These are phyloP conservation scores for Dactylellina leptospora DNA, from an alignment of 2,329 filamentous ascomycete genomes.

Conservation along the genomic window DNA sequence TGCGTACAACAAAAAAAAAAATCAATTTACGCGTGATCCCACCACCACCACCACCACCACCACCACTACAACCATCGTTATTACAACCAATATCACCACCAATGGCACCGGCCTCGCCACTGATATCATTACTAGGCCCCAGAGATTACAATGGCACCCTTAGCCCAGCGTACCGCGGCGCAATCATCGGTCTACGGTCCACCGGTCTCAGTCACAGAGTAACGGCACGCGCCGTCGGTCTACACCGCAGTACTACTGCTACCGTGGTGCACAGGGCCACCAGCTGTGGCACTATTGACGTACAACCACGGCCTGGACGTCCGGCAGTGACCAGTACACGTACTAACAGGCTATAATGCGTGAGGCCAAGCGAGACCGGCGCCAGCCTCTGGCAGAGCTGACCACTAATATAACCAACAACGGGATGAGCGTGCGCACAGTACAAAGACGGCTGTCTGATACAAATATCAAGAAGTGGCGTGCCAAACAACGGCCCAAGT, in stretches of 20 bases:
- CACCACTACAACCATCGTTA: not conserved
- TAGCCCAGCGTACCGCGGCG: not conserved
- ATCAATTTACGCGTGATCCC: constrained; percentile 14
- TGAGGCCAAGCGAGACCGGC: not conserved
- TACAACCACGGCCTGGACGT: not conserved
- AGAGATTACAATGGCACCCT: not conserved
- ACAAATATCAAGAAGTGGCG: constrained; percentile 1
- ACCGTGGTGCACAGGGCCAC: not conserved
- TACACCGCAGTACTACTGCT: not conserved
- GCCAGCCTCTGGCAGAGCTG: not conserved
- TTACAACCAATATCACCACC: not conserved
- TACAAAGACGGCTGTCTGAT: not conserved
- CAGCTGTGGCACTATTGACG: not conserved
- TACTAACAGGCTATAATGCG: constrained; percentile 7
- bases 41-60: constrained; percentile 4
- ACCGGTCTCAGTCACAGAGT: not conserved
- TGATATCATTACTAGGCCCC: not conserved
- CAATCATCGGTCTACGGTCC: not conserved
- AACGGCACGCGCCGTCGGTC: not conserved
- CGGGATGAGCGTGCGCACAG: not conserved
- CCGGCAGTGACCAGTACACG: not conserved
- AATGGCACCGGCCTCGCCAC: not conserved
- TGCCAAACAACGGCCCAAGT: not conserved
- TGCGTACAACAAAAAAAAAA: constrained; percentile 3
- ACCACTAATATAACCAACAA: not conserved